Evolutionary conservation across 2,329 filamentous ascomycete species (phyloP).

Genomic region (Neonectria sp.): DNA sequence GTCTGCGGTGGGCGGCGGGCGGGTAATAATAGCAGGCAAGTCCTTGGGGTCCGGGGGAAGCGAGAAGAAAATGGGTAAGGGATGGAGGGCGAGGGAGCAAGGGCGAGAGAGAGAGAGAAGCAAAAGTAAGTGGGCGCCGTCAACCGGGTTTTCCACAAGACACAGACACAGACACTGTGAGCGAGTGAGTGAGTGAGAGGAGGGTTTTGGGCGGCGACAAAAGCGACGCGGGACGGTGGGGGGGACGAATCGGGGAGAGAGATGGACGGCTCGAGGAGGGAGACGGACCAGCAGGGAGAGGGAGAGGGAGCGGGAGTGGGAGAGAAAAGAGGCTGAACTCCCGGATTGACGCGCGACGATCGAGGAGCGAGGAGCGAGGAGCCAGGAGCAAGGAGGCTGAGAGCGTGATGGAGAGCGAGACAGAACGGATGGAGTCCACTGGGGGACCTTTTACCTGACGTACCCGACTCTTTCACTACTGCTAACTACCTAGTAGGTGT

Average conservation of each 20-base stretch:
- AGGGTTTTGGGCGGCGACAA: constrained; percentile 11
- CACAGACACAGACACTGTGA: neutral
- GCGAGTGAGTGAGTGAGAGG: constrained; percentile 1
- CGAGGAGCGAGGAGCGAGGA: neutral
- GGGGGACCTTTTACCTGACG: neutral
- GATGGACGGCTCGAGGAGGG: neutral
- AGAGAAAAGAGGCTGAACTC: constrained; percentile 17
- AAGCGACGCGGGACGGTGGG: neutral
- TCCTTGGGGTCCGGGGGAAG: neutral
- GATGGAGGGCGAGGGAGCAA: constrained; percentile 4
- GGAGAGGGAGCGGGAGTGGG: constrained; percentile 12
- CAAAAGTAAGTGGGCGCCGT: constrained; percentile 28
- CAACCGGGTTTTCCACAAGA: constrained; percentile 26
- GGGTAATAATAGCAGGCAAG: neutral
- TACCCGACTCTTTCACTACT: neutral
- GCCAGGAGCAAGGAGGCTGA: constrained; percentile 18
- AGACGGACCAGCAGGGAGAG: constrained; percentile 24
- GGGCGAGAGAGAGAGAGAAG: constrained; percentile 15
- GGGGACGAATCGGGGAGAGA: neutral
- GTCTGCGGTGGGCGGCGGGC: constrained; percentile 21
- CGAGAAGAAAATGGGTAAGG: constrained; percentile 11
- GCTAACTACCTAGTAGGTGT: neutral
- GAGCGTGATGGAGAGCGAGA: neutral
- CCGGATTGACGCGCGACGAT: constrained; percentile 15
- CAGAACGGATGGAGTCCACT: neutral